Evolutionary conservation across 192 early-diverging fungal species (phyloP).

Genomic region (Entophlyctis luteolus): DNA sequence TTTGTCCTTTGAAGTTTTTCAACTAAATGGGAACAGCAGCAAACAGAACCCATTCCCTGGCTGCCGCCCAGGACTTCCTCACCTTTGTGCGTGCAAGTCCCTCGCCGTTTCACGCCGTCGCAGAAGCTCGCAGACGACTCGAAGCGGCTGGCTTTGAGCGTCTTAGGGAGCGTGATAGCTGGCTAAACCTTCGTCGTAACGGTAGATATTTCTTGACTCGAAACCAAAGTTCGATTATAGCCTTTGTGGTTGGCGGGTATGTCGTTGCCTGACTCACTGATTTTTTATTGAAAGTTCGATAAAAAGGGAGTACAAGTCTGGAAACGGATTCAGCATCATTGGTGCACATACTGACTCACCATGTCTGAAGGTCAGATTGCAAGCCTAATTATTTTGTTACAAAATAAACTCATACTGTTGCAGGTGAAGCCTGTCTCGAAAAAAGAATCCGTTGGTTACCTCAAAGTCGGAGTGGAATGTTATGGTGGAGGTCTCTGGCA

Average conservation of each 20-base stretch:
- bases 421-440: constrained; percentile 93
- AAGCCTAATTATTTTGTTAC: neutral
- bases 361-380: constrained; percentile 73
- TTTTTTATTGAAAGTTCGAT: too few species aligned
- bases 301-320: constrained; percentile 25
- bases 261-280: too few species aligned
- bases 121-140: constrained; percentile 69
- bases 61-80: constrained; percentile 60
- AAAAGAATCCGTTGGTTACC: constrained; percentile 78
- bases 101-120: constrained; percentile 95
- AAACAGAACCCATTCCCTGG: neutral
- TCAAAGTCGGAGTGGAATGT: constrained; percentile 70
- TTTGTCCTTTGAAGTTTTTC: too few species aligned
- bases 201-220: constrained; percentile 97
- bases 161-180: constrained; percentile 79
- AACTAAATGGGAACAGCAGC: too few species aligned
- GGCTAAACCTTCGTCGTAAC: constrained; percentile 60
- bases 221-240: constrained; percentile 80
- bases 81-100: constrained; percentile 88
- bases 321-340: constrained; percentile 82
- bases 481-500: constrained; percentile 79
- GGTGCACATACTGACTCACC: constrained; percentile 98
- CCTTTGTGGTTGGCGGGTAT: constrained; percentile 86
- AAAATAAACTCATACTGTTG: too few species aligned
- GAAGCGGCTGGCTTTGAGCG: constrained; percentile 75